Base-by-base conservation (phyloP, 2,329 filamentous ascomycete genomes). In the Ophiostoma australiae region DNA sequence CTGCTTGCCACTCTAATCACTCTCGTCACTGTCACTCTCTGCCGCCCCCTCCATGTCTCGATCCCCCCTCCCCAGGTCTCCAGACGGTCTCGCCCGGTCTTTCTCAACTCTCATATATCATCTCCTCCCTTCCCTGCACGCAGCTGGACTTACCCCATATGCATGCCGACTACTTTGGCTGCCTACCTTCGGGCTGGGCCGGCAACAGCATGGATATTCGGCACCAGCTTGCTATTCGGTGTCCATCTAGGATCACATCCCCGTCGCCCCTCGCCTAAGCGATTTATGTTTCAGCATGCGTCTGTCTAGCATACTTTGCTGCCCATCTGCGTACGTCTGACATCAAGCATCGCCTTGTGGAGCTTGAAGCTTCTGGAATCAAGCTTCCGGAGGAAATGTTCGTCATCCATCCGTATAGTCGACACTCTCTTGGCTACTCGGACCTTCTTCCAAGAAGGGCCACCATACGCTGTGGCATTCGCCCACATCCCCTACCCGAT, bases 31-130 rank as follows among this genome's bases (percentile, higher is more conserved):
- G 58, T 17, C 27, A 66, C 63, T 39, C 35, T 66, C 35, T 66
- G 63, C 63, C 63, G 35, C 35, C 33, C 58, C 63, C 63, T 66
- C 63, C 63, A 66, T 41, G 33, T 39, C 33, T 39, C 39, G 33
- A 13, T 39, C 63, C 20, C 63, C 33, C 63, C n/a, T 23, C 20
- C 44, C 44, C 17, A 6, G 23, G 33, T 4, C n/a, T 13, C 61
- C 61, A 65, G 31, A 23, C 20, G 33, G 33, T 66, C 63, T 66
- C 35, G 20, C 63, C 63, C 63, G 5, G 35, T 39, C 63, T 39
- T 66, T 41, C 3, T 66, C 35, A 35, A 35, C 15, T 27, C 58
- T 35, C 58, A 61, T 48, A 15, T 58, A 7, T 27, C 23, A 27
- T 10, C 52, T n/a, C 23, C 52, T 31, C 23, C 23, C 27, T n/a